These are phyloP conservation scores for Fusarium sp. DNA, from an alignment of 2,329 filamentous ascomycete genomes.

Conservation along the genomic window DNA sequence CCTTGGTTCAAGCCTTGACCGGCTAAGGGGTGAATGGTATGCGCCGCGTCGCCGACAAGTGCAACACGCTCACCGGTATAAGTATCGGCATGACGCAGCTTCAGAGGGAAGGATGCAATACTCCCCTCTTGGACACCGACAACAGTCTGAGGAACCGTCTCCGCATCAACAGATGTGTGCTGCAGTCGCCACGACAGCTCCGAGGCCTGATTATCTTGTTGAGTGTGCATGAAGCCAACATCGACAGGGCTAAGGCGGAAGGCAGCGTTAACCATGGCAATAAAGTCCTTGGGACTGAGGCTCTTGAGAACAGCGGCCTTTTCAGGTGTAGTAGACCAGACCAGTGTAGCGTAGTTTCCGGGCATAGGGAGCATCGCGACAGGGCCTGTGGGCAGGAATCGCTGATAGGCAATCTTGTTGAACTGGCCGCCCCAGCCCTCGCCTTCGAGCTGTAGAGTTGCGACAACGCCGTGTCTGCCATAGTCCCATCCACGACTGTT, in stretches of 20 bases:
- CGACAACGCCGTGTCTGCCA: conserved; percentile 89
- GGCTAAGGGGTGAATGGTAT: conserved; percentile 94
- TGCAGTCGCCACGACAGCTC: conserved; percentile 88
- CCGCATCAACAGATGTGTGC: conserved; percentile 72
- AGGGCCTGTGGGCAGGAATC: conserved; percentile 93
- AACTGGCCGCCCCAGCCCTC: conserved; percentile 68
- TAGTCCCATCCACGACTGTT: conserved; percentile 94
- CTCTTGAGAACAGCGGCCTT: conserved; percentile 85
- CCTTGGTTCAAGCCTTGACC: conserved; percentile 96
- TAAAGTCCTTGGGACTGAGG: conserved; percentile 80
- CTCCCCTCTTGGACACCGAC: conserved; percentile 82
- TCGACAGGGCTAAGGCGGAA: conserved; percentile 88
- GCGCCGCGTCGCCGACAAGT: conserved; percentile 93
- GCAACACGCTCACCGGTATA: conserved; percentile 94
- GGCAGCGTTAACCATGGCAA: conserved; percentile 91
- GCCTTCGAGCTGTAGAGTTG: conserved; percentile 82
- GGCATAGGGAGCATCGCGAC: conserved; percentile 93
- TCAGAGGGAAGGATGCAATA: conserved; percentile 91
- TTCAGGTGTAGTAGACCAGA: conserved; percentile 92
- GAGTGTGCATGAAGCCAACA: conserved; percentile 84
- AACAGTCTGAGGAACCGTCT: conserved; percentile 76
- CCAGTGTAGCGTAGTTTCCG: conserved; percentile 84
- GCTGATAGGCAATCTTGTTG: conserved; percentile 88
- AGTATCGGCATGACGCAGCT: conserved; percentile 92
- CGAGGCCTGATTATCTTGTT: conserved; percentile 71